phyloP scores from a whole-genome alignment of 2,329 filamentous ascomycete genomes.

The Periconia sp. region DNA sequence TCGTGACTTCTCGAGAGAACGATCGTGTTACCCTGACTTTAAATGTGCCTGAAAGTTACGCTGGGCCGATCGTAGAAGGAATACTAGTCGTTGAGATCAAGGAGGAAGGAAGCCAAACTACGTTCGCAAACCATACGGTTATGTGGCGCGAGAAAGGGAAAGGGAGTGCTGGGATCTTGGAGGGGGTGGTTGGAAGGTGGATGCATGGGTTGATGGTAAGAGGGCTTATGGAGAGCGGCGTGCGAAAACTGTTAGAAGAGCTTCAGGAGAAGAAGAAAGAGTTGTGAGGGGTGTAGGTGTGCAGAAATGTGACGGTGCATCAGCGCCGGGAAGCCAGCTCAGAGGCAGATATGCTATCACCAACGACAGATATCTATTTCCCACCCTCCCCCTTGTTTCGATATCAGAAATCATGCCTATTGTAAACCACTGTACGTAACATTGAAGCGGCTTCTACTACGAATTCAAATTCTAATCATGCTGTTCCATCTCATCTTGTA shows the following conservation, averaged over 20 bases:
- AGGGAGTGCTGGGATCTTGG: slow-evolving; percentile 1
- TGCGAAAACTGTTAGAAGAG: neutral
- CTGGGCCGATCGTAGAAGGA: neutral
- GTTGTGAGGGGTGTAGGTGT: neutral
- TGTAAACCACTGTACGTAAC: too few species aligned
- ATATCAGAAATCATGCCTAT: too few species aligned
- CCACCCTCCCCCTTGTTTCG: too few species aligned
- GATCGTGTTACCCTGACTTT: neutral
- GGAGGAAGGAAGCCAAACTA: neutral
- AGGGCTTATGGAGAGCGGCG: slow-evolving; percentile 2
- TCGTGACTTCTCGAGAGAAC: neutral
- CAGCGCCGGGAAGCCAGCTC: too few species aligned
- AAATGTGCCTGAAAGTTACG: slow-evolving; percentile 2
- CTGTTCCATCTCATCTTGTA: too few species aligned
- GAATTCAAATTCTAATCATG: too few species aligned
- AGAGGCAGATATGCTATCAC: too few species aligned
- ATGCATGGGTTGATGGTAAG: slow-evolving; percentile 7
- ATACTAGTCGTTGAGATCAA: neutral
- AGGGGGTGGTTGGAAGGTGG: slow-evolving; percentile 3
- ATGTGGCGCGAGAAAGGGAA: slow-evolving; percentile 4
- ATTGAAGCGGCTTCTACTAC: too few species aligned
- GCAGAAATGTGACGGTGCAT: too few species aligned
- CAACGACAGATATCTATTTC: too few species aligned
- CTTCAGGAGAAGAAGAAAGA: neutral
- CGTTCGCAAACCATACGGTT: slow-evolving; percentile 6